A percentile compares a stretch with the other conserved stretches of the same genome.
Conservation (phyloP, 345 rosid species). For the Citrus trifoliata region DNA sequence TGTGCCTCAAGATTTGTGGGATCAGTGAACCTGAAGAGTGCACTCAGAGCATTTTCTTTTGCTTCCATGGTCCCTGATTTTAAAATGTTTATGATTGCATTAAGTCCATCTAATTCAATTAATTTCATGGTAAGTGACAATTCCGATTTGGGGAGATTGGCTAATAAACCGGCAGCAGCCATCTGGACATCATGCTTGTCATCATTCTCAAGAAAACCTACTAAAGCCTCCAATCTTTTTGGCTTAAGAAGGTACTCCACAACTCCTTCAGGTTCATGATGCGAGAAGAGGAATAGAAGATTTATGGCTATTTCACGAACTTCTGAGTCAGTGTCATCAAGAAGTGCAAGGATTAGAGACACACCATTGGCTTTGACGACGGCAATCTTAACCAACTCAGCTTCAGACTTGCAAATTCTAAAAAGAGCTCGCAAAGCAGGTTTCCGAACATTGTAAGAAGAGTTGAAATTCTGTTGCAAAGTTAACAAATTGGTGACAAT, state of each 20-base stretch:
- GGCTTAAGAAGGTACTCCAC: slow-evolving; percentile 62
- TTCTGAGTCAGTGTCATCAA: slow-evolving; percentile 50
- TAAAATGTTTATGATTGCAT: slow-evolving; percentile 41
- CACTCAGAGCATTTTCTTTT: slow-evolving; percentile 61
- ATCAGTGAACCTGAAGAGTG: slow-evolving; percentile 65
- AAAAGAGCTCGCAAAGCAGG: slow-evolving; percentile 50
- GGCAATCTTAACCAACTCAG: slow-evolving; percentile 54
- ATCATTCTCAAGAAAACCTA: slow-evolving; percentile 60
- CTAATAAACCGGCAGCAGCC: slow-evolving; percentile 68
- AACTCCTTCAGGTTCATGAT: slow-evolving; percentile 50
- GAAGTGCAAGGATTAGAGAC: slow-evolving; percentile 50
- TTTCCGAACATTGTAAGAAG: slow-evolving; percentile 33
- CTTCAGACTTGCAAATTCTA: slow-evolving; percentile 47
- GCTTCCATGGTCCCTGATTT: slow-evolving; percentile 52
- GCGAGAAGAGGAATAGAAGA: slow-evolving; percentile 60
- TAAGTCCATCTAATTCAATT: slow-evolving; percentile 45
- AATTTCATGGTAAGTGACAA: slow-evolving; percentile 40
- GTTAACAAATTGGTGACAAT: slow-evolving; percentile 43
- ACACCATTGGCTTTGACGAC: slow-evolving; percentile 49
- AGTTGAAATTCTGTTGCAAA: slow-evolving; percentile 31
- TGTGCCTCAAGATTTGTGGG: slow-evolving; percentile 45
- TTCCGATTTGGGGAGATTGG: slow-evolving; percentile 67
- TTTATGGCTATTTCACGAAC: slow-evolving; percentile 52
- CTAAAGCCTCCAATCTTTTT: slow-evolving; percentile 52
- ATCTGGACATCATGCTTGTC: slow-evolving; percentile 48